phyloP scores from a whole-genome alignment of 331 rosid species.

The Arachis monticola region DNA sequence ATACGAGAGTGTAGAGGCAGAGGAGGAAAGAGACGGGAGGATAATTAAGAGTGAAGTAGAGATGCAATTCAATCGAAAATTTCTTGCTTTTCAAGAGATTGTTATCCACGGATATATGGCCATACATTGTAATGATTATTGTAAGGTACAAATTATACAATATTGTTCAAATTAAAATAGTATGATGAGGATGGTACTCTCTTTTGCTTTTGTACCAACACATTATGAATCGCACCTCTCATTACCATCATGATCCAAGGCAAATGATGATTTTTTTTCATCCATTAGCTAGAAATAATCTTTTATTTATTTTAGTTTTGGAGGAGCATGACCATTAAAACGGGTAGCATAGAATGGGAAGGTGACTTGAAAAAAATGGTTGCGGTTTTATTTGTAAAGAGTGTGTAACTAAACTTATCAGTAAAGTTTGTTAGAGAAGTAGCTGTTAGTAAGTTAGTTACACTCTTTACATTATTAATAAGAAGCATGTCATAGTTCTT shows the following conservation, averaged over 20 bases:
- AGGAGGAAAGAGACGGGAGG: slow-evolving; percentile 9
- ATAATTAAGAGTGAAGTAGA: slow-evolving; percentile 41
- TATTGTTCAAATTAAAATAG: slow-evolving; percentile 10
- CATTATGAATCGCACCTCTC: slow-evolving; percentile 59
- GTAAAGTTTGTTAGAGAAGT: too few relatives aligned
- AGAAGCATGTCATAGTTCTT: too few relatives aligned
- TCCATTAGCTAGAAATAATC: neutral
- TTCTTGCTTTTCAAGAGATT: slow-evolving; percentile 67
- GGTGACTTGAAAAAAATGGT: too few relatives aligned
- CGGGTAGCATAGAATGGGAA: too few relatives aligned
- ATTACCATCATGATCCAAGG: slow-evolving; percentile 40
- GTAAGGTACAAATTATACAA: slow-evolving; percentile 29
- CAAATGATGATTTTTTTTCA: slow-evolving; percentile 6
- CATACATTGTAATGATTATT: slow-evolving; percentile 49
- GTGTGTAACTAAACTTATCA: too few relatives aligned
- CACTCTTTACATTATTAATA: too few relatives aligned
- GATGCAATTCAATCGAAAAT: slow-evolving; percentile 43
- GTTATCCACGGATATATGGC: slow-evolving; percentile 45
- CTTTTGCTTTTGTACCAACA: slow-evolving; percentile 69
- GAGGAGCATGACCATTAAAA: too few relatives aligned
- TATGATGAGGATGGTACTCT: slow-evolving; percentile 30
- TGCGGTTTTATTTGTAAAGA: too few relatives aligned
- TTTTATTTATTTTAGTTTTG: too few relatives aligned
- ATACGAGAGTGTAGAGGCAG: neutral
- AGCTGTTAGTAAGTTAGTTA: too few relatives aligned